phyloP scores from a whole-genome alignment of 331 rosid genomes.

The Quercus phellos region DNA sequence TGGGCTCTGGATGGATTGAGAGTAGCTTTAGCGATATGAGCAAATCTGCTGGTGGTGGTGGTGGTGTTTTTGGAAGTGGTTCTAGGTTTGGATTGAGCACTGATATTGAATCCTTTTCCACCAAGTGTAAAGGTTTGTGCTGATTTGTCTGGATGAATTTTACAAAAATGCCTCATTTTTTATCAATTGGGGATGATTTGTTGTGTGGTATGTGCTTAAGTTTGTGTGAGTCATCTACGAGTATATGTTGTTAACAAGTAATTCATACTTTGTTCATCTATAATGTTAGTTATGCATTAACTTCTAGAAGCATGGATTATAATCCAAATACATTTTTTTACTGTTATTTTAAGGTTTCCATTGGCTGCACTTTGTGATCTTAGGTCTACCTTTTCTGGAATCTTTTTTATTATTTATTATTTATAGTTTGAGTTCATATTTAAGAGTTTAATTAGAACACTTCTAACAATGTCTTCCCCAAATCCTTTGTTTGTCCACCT shows the following conservation, averaged over 20 bases:
- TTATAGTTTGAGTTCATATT: not conserved
- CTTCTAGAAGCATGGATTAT: not conserved
- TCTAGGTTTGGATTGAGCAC: slow-evolving; percentile 64
- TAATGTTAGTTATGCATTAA: not conserved
- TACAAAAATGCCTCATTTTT: slow-evolving; percentile 3
- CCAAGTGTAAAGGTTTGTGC: slow-evolving; percentile 73
- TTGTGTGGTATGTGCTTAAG: not conserved
- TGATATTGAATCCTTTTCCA: slow-evolving; percentile 67
- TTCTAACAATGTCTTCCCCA: slow-evolving; percentile 11
- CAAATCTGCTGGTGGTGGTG: slow-evolving; percentile 76
- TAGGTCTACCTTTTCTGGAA: not conserved
- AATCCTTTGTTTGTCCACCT: slow-evolving; percentile 54
- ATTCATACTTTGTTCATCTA: not conserved
- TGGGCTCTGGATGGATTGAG: slow-evolving; percentile 91
- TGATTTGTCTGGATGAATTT: slow-evolving; percentile 9
- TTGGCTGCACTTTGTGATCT: not conserved
- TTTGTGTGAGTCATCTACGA: not conserved
- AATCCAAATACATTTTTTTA: not conserved
- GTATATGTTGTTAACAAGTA: not conserved
- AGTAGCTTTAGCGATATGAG: slow-evolving; percentile 67
- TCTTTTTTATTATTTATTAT: not conserved
- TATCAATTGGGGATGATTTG: slow-evolving; percentile 11
- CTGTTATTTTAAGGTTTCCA: not conserved
- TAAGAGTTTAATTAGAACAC: not conserved
- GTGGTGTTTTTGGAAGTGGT: slow-evolving; percentile 82